phyloP scores from a whole-genome alignment of 805 yeast genomes.

The Wickerhamomyces sydowiorum region DNA sequence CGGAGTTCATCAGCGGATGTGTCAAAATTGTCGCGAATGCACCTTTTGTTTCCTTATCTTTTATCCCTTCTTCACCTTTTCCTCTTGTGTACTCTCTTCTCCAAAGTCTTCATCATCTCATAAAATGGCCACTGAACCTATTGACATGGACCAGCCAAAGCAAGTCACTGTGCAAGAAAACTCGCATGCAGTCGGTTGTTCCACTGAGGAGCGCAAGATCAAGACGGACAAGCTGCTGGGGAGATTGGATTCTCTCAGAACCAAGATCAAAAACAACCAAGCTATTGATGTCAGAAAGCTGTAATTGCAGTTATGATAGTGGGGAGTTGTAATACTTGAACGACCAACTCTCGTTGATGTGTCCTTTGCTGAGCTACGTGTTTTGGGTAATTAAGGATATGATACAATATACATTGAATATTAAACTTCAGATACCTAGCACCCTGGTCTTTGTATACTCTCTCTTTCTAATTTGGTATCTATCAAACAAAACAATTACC shows the following conservation, averaged over 20 bases:
- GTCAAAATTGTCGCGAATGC: too few species aligned
- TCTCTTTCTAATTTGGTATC: conserved; percentile 2
- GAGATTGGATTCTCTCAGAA: background rate
- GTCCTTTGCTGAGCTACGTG: too few species aligned
- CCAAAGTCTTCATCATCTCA: background rate
- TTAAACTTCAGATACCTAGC: too few species aligned
- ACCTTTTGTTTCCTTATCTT: too few species aligned
- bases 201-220: background rate
- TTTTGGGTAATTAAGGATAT: too few species aligned
- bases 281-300: background rate
- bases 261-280: background rate
- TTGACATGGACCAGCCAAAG: background rate
- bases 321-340: too few species aligned
- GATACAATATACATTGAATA: too few species aligned
- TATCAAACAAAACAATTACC: conserved; percentile 1
- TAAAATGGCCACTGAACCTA: background rate
- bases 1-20: too few species aligned
- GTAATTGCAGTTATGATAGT: too few species aligned
- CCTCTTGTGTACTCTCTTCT: background rate
- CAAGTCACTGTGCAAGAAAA: background rate
- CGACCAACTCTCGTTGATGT: too few species aligned
- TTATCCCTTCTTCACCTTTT: too few species aligned
- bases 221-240: background rate
- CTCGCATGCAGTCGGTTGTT: background rate
- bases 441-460: too few species aligned